A percentile compares a stretch with the other conserved stretches of the same genome.
Conservation (phyloP, 2,329 filamentous ascomycete genomes). For the Sclerotinia sclerotiorum region DNA sequence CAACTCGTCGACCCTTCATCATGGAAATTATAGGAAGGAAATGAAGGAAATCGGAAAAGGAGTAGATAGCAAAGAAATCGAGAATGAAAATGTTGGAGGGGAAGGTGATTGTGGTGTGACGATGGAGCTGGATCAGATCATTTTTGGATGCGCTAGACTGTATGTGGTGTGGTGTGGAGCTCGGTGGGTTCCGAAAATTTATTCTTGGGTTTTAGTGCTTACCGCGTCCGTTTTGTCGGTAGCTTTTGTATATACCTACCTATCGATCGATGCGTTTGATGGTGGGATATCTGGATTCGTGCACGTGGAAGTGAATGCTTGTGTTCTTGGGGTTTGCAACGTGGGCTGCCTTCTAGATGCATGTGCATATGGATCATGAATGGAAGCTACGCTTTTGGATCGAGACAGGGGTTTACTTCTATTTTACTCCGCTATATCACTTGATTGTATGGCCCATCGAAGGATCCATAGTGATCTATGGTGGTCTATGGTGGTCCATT, state of each 20-base stretch:
- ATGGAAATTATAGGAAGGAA: neutral
- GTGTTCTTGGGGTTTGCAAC: neutral
- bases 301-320: neutral
- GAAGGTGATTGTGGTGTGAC: slow-evolving; percentile 4
- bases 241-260: neutral
- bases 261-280: too few species aligned
- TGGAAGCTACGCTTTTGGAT: too few species aligned
- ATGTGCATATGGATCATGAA: too few species aligned
- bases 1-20: neutral
- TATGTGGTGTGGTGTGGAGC: neutral
- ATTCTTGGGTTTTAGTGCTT: neutral
- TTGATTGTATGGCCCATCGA: too few species aligned
- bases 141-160: neutral
- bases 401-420: too few species aligned
- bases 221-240: neutral
- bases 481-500: too few species aligned
- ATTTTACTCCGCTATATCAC: too few species aligned
- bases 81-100: neutral
- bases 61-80: neutral
- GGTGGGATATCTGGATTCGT: neutral
- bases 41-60: neutral
- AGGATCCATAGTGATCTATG: too few species aligned
- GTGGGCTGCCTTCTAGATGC: neutral
- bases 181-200: neutral
- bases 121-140: neutral